Base-by-base conservation (phyloP, 805 yeast species). In the Cyberlindnera suaveolens region DNA sequence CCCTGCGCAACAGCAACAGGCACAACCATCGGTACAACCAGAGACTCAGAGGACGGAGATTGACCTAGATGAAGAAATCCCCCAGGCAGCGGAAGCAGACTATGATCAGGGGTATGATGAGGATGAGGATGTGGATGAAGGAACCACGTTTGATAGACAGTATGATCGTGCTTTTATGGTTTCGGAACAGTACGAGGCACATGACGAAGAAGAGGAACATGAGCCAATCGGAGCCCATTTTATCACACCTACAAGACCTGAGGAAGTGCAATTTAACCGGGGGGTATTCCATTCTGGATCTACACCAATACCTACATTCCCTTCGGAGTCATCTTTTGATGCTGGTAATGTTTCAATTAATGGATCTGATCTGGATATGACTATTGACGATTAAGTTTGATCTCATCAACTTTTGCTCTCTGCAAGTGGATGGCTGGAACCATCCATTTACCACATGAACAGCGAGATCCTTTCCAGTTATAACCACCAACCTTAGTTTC, bases 381-480 rank as follows among this genome's bases (percentile, higher is more conserved):
- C 70, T 17, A 56, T 72, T 38, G 75, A 71, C 36, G 43, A 34
- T 50, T 51, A 16, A 49, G 35, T 35, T 47, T 51, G 15, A 56
- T 39, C 46, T 78, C 77, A 59, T 91, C 97, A 5, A 87, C 91
- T 60, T 86, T 85, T 6, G 89, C 83, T 26, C 80, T 70, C 61
- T 82, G 89, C 43, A 93, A 63, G 60, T 85, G 87, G 46, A 93
- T 74, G 1, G 95, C 95, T 0, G 99, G 99, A 9, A 87, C 75
- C 72, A 91, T 82, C 99, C 99, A 93, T 54, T 78, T 79, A 3
- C 97, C 97, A 63, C 99, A 93, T 45, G 93, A 79, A 62, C 99
- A 93, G 54, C 95, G 69, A 2, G 91, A 79, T 0, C 99, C 99
- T 56, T 82, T 85, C 99, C 99, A 93, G 48, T 82, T 78, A 61